Conservation (phyloP, 768 basidiomycete species). For the Rhodosporidiobolus odoratus region DNA sequence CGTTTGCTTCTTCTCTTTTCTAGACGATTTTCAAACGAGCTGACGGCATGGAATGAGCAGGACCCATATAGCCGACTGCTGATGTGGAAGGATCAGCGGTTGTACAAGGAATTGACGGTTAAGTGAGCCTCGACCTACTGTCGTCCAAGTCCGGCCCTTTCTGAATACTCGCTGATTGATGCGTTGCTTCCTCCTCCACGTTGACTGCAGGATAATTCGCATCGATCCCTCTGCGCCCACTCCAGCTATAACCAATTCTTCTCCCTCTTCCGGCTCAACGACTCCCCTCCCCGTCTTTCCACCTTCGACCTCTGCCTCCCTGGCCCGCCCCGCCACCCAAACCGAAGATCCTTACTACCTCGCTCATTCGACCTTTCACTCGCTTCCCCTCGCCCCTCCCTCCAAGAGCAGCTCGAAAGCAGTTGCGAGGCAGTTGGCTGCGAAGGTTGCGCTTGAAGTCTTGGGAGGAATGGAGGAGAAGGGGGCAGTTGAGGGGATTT, state of each 20-base stretch:
- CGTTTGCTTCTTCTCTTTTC: not conserved
- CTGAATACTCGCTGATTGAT: no score
- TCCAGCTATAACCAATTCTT: not conserved
- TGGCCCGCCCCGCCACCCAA: not conserved
- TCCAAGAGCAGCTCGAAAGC: not conserved
- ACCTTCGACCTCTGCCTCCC: not conserved
- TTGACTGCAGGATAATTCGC: not conserved
- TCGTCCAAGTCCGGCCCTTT: not conserved
- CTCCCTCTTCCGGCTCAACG: slow-evolving; percentile 12
- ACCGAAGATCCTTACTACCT: no score
- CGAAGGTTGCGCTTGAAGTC: slow-evolving; percentile 5
- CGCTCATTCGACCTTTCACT: not conserved
- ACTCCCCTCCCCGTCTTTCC: not conserved
- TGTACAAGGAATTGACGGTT: not conserved
- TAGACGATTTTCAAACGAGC: not conserved
- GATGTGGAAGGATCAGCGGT: not conserved
- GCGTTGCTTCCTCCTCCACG: no score
- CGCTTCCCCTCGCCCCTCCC: not conserved
- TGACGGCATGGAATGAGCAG: not conserved
- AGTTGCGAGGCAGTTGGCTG: slow-evolving; percentile 26
- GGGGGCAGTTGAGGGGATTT: not conserved
- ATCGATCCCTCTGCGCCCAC: not conserved
- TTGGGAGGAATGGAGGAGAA: not conserved
- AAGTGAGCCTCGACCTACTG: slow-evolving; percentile 7
- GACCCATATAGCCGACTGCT: slow-evolving; percentile 21